Evolutionary conservation across 352 stramenopile species (phyloP), one percentile per base, ranked within the genome.

Genomic region (Phytophthora sojae): DNA sequence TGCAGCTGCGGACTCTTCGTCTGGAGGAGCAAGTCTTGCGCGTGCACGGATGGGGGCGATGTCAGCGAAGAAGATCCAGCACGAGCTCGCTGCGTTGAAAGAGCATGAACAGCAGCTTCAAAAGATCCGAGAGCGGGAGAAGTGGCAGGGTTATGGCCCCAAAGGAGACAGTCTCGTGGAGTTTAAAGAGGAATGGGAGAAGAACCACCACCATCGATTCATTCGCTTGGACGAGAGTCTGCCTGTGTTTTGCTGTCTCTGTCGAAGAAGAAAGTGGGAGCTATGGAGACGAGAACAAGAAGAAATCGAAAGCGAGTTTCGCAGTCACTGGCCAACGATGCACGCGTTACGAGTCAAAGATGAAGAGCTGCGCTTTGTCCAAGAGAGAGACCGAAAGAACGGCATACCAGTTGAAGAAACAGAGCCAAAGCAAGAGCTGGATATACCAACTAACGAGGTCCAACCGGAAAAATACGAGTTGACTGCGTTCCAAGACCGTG

Each of bases 191-290:
- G 70, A 87, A 37, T 93, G 86, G 86, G 81, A 90, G 63, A 89
- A 84, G 49, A 79, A 90, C 9, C 84, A 93, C 32, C 86, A 92
- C 2, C 86, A 93, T 61, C 82, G 84, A 23, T 81, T 81, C 14
- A 90, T 93, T 54, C 78, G 73, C 3, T 69, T 84, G 30, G 23
- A 61, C 0, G 23, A 64, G 2, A 44, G 23, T 54, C 15, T 81
- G 3, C 76, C 77, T 0, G 11, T 85, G 3, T 92, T 83, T 62
- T 93, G 86, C 61, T 92, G 86, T 50, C 50, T 93, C 21, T 93
- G 84, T 60, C 77, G 86, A 21, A 67, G 84, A 17, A 62, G 73
- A n/a, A 88, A 86, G 32, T 93, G 84, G 84, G 84, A 93, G 52
- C 15, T 89, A 25, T 75, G 61, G 62, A 75, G 83, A 7, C 69